Percentiles rank a stretch among this genome's conserved stretches.
Evolutionary conservation across 495 filamentous ascomycete genomes (phyloP).

Genomic region (Penicillium ucsense): DNA sequence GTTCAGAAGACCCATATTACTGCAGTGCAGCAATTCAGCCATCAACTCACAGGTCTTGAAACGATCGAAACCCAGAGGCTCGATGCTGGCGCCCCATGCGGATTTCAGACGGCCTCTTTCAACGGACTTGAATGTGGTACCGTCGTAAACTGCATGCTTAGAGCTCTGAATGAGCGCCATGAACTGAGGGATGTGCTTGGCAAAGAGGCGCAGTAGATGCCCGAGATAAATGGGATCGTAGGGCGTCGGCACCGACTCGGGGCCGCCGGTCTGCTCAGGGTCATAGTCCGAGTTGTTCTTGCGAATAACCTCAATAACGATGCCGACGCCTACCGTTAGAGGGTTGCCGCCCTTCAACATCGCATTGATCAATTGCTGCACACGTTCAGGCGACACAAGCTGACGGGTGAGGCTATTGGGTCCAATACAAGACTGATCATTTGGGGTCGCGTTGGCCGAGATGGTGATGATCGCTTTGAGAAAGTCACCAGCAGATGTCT

Average conservation of each 20-base stretch:
- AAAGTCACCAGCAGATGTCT: conserved; percentile 96
- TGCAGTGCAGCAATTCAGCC: conserved; percentile 95
- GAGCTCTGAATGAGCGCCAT: conserved; percentile 75
- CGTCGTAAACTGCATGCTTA: conserved; percentile 49
- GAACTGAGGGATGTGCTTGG: conserved; percentile 85
- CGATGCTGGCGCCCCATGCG: conserved; percentile 83
- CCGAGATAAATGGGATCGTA: conserved; percentile 96
- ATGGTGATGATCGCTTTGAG: conserved; percentile 99
- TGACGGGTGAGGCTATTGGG: conserved; percentile 95
- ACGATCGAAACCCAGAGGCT: conserved; percentile 91
- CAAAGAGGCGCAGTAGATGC: conserved; percentile 83
- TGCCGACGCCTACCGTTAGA: conserved; percentile 91
- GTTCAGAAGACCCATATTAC: conserved; percentile 96
- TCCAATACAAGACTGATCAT: conserved; percentile 94
- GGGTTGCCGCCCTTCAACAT: conserved; percentile 95
- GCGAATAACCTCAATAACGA: conserved; percentile 95
- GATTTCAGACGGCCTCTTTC: conserved; percentile 60
- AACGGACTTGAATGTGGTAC: conserved; percentile 47
- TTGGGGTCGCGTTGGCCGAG: conserved; percentile 94
- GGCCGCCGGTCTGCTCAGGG: conserved; percentile 70
- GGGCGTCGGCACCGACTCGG: conserved; percentile 66
- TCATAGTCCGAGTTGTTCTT: conserved; percentile 99
- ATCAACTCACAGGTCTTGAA: conserved; percentile 99
- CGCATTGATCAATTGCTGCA: conserved; percentile 69
- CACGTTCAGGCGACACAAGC: conserved; percentile 80